Evolutionary conservation across 2,329 filamentous ascomycete species (phyloP).

Genomic region (Echinosphaeria canescens): DNA sequence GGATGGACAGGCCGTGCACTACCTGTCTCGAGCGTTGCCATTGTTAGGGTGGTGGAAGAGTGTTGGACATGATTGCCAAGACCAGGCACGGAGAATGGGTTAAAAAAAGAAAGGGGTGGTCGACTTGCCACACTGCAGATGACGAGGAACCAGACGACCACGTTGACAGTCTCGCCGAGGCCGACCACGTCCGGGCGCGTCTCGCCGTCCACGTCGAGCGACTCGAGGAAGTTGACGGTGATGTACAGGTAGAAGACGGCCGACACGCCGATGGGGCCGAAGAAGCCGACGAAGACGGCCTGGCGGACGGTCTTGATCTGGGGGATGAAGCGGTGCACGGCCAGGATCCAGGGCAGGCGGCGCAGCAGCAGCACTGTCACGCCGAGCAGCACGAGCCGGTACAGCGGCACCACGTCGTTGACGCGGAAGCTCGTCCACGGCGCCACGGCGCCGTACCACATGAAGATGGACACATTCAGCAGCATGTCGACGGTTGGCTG

Average conservation of each 20-base stretch:
- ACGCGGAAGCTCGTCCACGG: slow-evolving; percentile 53
- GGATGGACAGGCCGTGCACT: slow-evolving; percentile 67
- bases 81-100: too few species aligned
- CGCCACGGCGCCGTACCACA: slow-evolving; percentile 76
- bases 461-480: slow-evolving; percentile 70
- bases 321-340: slow-evolving; percentile 51
- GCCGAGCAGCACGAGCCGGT: slow-evolving; percentile 51
- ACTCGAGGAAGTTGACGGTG: slow-evolving; percentile 6
- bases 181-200: slow-evolving; percentile 41
- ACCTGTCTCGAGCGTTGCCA: slow-evolving; percentile 18
- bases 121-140: slow-evolving; percentile 63
- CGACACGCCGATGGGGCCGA: slow-evolving; percentile 81
- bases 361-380: slow-evolving; percentile 58
- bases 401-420: slow-evolving; percentile 50
- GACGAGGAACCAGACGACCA: slow-evolving; percentile 72
- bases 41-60: not conserved
- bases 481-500: slow-evolving; percentile 92
- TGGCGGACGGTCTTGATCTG: slow-evolving; percentile 59
- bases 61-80: not conserved
- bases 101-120: not conserved
- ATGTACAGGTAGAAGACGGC: slow-evolving; percentile 45
- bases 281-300: slow-evolving; percentile 77
- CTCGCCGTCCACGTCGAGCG: slow-evolving; percentile 32
- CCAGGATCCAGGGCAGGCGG: slow-evolving; percentile 55
- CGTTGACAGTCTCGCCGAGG: slow-evolving; percentile 41